phyloP scores from a whole-genome alignment of 2,329 filamentous ascomycete species.

The Bipolaris oryzae region DNA sequence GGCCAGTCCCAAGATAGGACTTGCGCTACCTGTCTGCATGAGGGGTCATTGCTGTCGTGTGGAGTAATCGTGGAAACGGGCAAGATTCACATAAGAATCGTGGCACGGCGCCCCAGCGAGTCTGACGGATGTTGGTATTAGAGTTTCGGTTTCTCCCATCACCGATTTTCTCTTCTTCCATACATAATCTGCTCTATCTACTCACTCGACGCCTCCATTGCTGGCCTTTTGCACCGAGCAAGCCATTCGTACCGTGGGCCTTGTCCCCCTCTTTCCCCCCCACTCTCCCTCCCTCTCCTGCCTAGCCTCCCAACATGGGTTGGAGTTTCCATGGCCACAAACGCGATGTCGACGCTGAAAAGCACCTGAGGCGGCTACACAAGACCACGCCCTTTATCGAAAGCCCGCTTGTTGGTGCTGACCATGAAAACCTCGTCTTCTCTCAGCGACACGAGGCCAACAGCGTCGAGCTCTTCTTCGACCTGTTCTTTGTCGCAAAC shows the following conservation, averaged over 20 bases:
- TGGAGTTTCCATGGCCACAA: conserved; percentile 42
- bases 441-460: conserved; percentile 49
- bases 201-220: too few species aligned
- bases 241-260: neutral
- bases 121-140: conserved; percentile 1
- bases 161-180: neutral
- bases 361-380: conserved; percentile 44
- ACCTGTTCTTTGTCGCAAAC: conserved; percentile 44
- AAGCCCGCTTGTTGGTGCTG: conserved; percentile 45
- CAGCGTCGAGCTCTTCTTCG: conserved; percentile 48
- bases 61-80: conserved; percentile 2
- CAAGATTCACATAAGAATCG: conserved; percentile 13
- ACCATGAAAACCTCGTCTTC: conserved; percentile 45
- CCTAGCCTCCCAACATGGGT: conserved; percentile 31
- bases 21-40: conserved; percentile 2
- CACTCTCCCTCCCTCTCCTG: neutral
- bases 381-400: conserved; percentile 44
- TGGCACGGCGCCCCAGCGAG: neutral
- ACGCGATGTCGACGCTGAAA: conserved; percentile 40
- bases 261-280: neutral
- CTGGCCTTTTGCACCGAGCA: neutral
- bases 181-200: too few species aligned
- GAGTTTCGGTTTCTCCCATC: neutral
- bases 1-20: conserved; percentile 5
- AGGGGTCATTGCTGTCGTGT: conserved; percentile 1